A percentile compares a stretch with the other conserved stretches of the same genome.
These are phyloP conservation scores for Suhomyces yuchorum DNA, from an alignment of 1,139 yeast species.

Conservation along the genomic window DNA sequence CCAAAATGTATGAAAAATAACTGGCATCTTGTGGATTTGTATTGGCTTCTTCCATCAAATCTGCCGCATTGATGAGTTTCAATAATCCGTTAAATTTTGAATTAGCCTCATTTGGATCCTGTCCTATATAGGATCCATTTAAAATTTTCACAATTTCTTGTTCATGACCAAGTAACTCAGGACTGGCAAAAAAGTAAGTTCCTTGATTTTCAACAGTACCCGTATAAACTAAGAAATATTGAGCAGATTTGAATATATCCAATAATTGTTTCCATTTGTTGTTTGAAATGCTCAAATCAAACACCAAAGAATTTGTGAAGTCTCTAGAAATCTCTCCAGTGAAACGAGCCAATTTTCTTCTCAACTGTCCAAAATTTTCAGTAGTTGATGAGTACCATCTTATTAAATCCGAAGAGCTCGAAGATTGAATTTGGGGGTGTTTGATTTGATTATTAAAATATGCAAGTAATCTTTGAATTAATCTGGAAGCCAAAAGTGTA, in stretches of 20 bases:
- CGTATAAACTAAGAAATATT: constrained; percentile 79
- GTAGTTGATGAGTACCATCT: constrained; percentile 82
- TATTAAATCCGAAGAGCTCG: constrained; percentile 58
- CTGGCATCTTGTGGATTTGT: constrained; percentile 24
- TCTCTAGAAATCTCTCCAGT: constrained; percentile 67
- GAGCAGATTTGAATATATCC: constrained; percentile 58
- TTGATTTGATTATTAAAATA: constrained; percentile 74
- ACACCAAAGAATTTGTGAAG: constrained; percentile 76
- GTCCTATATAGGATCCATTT: constrained; percentile 47
- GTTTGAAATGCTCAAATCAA: constrained; percentile 54
- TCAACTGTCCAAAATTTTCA: constrained; percentile 82
- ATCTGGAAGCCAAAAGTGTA: constrained; percentile 62
- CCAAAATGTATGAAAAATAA: constrained; percentile 64
- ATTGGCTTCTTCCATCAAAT: constrained; percentile 1
- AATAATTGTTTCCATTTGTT: constrained; percentile 57
- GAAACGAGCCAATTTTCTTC: constrained; percentile 82
- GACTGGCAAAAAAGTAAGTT: constrained; percentile 69
- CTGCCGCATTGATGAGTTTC: constrained; percentile 17
- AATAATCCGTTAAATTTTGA: constrained; percentile 37
- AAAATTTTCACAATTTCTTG: constrained; percentile 45
- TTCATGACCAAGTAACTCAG: constrained; percentile 51
- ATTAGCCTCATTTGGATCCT: constrained; percentile 33
- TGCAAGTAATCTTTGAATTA: constrained; percentile 67
- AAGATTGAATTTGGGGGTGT: constrained; percentile 55
- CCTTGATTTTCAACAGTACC: constrained; percentile 77